Conservation (phyloP, 1,139 yeast genomes). For the Yamadazyma conglobata region DNA sequence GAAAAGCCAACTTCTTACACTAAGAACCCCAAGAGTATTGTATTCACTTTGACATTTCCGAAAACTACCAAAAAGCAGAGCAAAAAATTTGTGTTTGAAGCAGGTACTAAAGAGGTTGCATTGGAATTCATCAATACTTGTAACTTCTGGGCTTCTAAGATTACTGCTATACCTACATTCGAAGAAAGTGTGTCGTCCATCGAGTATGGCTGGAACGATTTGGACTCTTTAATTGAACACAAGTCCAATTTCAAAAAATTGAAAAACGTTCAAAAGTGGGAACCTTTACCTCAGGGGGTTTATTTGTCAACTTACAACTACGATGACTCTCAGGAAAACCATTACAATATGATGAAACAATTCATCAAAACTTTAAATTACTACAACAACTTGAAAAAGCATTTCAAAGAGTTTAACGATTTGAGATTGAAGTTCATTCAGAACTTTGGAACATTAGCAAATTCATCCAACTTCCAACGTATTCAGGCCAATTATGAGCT, state of each 20-base stretch:
- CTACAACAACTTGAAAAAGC: constrained; percentile 39
- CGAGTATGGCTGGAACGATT: constrained; percentile 78
- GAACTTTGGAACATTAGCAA: constrained; percentile 25
- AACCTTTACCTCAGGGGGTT: constrained; percentile 39
- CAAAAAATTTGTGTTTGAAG: constrained; percentile 45
- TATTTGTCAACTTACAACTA: constrained; percentile 35
- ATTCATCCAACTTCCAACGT: constrained; percentile 33
- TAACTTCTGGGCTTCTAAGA: constrained; percentile 88
- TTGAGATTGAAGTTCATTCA: constrained; percentile 30
- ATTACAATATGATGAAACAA: constrained; percentile 46
- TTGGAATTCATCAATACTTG: constrained; percentile 70
- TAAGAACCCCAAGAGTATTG: constrained; percentile 11
- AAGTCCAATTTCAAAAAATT: constrained; percentile 34
- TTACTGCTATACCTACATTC: constrained; percentile 71
- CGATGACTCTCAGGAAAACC: constrained; percentile 25
- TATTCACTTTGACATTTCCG: constrained; percentile 43
- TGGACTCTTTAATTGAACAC: constrained; percentile 33
- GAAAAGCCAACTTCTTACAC: constrained; percentile 23
- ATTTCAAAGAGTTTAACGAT: constrained; percentile 34
- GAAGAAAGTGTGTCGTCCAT: constrained; percentile 63
- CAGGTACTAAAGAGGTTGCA: constrained; percentile 70
- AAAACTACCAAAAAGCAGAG: constrained; percentile 29
- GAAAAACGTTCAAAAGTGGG: constrained; percentile 40
- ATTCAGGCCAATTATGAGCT: constrained; percentile 38
- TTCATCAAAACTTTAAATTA: constrained; percentile 43